Base-by-base conservation (phyloP, 192 early-diverging fungal species). In the Coemansia sp. region DNA sequence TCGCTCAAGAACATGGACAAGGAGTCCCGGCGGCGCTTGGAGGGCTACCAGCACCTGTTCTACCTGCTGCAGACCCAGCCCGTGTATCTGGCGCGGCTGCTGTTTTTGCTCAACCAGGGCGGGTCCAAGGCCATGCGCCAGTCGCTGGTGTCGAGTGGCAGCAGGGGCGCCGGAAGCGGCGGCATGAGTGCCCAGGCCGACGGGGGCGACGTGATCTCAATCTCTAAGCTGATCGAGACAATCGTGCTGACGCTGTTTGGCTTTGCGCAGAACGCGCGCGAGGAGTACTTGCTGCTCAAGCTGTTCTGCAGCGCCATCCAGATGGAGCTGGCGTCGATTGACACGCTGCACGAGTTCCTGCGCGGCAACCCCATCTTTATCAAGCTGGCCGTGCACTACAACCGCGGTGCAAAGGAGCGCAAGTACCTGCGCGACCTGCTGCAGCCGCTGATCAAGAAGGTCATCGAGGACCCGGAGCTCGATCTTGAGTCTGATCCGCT, bases 51-150 rank as follows among this genome's bases (percentile, higher is more conserved):
- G 68, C 81, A 97, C 51, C 64, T 99, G 38, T 96, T 99, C 46
- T 97, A 98, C 59, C 49, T 99, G 43, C 79, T 99, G 30, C 97
- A 99, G 72, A 99, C 97, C 4, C 87, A 99, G 67, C 93, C 94
- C 3, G 52, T 80, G 18, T 98, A 99, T 55, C 79, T 99, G 46
- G 87, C 94, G 9, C 81, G 81, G 11, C 71, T 96, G 29, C 80
- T 99, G 80, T 93, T 92, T 28, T 66, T 86, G 28, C 78, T 97
- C 35, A 95, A 92, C 80, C 91, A 94, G 77, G 81, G 87, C 17
- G 84, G 86, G 2, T 64, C 60, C 25, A 64, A 60, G 65, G 67
- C 68, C 33, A 62, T 69, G 67, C 67, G 68, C 15, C 67, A 66
- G 59, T 55, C 74, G 30, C 29, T 64, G 32, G n/a, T 55, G 18